A percentile compares a stretch with the other conserved stretches of the same genome.
phyloP scores from a whole-genome alignment of 108 stramenopile genomes.

The Cyclotella baltica region DNA sequence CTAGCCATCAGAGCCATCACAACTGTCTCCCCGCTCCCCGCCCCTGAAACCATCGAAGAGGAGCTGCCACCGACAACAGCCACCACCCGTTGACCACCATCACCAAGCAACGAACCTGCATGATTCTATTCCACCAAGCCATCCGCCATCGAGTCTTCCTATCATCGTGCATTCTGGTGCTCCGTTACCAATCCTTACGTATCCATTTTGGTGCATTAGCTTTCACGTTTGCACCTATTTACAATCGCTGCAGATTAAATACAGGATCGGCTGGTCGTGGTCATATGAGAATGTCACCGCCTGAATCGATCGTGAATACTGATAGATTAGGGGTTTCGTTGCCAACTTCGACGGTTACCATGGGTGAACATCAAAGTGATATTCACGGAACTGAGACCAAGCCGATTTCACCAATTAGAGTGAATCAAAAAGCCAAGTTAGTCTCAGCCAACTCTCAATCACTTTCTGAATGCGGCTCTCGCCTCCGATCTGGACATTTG shows the following conservation, averaged over 20 bases:
- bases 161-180: background rate
- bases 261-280: background rate
- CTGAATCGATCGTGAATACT: background rate
- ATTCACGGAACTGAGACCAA: background rate
- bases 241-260: background rate
- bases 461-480: conserved; percentile 65
- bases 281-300: background rate
- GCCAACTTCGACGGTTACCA: background rate
- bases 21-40: no score
- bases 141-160: conserved; percentile 2
- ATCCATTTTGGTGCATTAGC: no score
- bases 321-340: background rate
- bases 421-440: conserved; percentile 29
- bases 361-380: background rate
- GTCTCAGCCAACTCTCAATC: conserved; percentile 50
- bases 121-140: background rate
- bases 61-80: no score
- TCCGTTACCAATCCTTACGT: background rate
- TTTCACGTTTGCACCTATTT: background rate
- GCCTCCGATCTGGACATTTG: conserved; percentile 71
- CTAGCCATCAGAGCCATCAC: no score
- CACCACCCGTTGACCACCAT: no score
- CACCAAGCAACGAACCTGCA: background rate
- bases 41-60: no score
- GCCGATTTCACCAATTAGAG: background rate